Conservation (phyloP, 1,284 basidiomycete genomes). For the Athelia psychrophila region DNA sequence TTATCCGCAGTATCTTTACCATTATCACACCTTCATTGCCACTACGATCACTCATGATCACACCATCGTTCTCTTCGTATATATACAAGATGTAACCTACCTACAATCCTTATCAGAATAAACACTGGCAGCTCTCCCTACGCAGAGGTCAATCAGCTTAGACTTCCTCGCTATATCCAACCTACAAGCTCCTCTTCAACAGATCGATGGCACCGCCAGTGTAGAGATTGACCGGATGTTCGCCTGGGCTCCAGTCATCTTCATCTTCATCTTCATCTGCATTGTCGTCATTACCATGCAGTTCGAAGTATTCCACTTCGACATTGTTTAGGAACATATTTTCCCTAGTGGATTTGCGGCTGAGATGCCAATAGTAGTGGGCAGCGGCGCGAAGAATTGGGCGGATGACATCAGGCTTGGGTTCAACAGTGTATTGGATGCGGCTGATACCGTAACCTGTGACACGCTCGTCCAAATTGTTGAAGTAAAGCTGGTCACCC, state of each 20-base stretch:
- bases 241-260: neutral
- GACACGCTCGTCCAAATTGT: constrained; percentile 2
- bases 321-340: neutral
- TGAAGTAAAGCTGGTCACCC: constrained; percentile 1
- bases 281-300: neutral
- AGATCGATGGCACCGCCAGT: constrained; percentile 9
- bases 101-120: no score
- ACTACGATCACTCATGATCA: no score
- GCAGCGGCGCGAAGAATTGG: constrained; percentile 6
- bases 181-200: no score
- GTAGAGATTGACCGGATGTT: constrained; percentile 5
- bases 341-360: neutral
- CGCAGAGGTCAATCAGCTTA: no score
- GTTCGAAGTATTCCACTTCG: constrained; percentile 5
- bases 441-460: constrained; percentile 1
- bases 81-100: no score
- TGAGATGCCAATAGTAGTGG: constrained; percentile 8
- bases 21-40: no score
- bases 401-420: neutral
- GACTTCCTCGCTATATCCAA: no score
- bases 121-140: no score
- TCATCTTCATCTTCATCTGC: neutral
- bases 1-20: no score
- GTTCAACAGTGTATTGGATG: constrained; percentile 2
- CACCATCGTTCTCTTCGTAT: constrained; percentile 3